Percentiles rank a stretch among this genome's conserved stretches.
Evolutionary conservation across 768 basidiomycete genomes (phyloP).

Genomic region (Punctularia strigosozonata): DNA sequence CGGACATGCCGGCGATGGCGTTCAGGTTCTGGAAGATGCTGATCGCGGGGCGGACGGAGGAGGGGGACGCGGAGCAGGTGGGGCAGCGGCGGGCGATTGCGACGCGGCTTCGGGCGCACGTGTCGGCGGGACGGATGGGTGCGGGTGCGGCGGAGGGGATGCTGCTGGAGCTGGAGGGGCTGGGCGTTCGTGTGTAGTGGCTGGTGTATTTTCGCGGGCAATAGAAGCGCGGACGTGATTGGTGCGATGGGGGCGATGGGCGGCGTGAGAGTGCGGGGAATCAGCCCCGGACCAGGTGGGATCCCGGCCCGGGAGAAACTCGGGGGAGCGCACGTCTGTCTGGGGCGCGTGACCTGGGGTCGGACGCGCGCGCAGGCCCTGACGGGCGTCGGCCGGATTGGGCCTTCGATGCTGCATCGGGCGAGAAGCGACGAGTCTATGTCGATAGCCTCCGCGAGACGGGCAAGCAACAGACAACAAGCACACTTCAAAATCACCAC

Average conservation of each 20-base stretch:
- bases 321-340: too few species aligned
- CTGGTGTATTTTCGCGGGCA: too few species aligned
- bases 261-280: too few species aligned
- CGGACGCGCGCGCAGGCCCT: constrained; percentile 7
- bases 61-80: constrained; percentile 35
- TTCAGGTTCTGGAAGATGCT: constrained; percentile 49
- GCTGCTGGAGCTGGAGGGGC: constrained; percentile 19
- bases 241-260: too few species aligned
- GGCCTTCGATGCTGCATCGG: constrained; percentile 12
- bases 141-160: constrained; percentile 15
- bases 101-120: constrained; percentile 18
- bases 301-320: too few species aligned
- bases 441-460: constrained; percentile 2
- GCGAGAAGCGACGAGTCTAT: too few species aligned
- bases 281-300: too few species aligned
- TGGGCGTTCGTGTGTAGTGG: constrained; percentile 2
- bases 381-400: constrained; percentile 8
- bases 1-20: constrained; percentile 38
- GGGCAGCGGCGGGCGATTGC: constrained; percentile 30
- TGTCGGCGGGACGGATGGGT: constrained; percentile 16
- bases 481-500: constrained; percentile 13
- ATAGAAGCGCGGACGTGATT: too few species aligned
- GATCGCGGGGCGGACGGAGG: constrained; percentile 30
- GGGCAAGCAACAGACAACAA: constrained; percentile 10
- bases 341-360: too few species aligned